Conservation (phyloP, 371 early-diverging fungal genomes). For the Syncephalastrum monosporum region DNA sequence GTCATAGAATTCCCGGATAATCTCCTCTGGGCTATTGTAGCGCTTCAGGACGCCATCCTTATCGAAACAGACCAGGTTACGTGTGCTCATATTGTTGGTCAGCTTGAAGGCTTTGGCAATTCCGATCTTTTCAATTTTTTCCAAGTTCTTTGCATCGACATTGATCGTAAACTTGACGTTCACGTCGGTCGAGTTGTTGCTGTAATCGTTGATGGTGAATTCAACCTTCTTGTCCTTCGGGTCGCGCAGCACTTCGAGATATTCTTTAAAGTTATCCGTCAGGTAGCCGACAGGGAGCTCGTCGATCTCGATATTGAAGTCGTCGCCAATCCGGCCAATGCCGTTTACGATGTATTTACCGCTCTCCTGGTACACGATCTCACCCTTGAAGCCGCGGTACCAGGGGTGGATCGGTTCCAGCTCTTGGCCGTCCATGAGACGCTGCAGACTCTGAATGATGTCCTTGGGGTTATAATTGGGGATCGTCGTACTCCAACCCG, state of each 20-base stretch:
- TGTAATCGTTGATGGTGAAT: constrained; percentile 58
- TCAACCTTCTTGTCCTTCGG: constrained; percentile 41
- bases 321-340: constrained; percentile 64
- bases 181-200: constrained; percentile 81
- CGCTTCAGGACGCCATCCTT: constrained; percentile 85
- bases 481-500: constrained; percentile 89
- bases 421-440: constrained; percentile 81
- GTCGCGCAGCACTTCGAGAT: constrained; percentile 65
- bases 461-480: constrained; percentile 94
- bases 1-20: constrained; percentile 92
- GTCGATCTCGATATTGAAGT: constrained; percentile 82
- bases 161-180: constrained; percentile 86
- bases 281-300: constrained; percentile 97
- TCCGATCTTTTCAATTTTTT: constrained; percentile 72
- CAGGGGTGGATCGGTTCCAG: constrained; percentile 89
- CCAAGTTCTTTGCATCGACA: constrained; percentile 69
- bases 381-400: constrained; percentile 91
- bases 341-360: constrained; percentile 72
- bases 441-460: constrained; percentile 87
- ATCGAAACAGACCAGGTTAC: constrained; percentile 99
- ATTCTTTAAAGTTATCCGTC: constrained; percentile 95
- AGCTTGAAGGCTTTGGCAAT: constrained; percentile 88
- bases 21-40: constrained; percentile 81
- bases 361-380: neutral
- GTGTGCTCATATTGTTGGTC: constrained; percentile 65